Conservation (phyloP, 805 yeast species). For the Candida schatavii region DNA sequence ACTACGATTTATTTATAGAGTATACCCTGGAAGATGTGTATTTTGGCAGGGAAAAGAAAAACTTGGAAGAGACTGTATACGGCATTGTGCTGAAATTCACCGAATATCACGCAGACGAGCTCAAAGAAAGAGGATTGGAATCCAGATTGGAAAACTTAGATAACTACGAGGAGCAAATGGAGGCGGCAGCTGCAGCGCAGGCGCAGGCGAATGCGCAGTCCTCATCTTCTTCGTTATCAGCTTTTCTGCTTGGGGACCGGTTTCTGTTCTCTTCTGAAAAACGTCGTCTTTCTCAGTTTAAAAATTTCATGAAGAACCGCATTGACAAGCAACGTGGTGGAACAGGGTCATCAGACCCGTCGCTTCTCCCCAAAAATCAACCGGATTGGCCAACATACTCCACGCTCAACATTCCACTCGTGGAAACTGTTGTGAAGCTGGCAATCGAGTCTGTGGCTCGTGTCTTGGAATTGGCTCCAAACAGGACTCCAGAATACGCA, state of each 20-base stretch:
- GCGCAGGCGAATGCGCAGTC: slow-evolving; percentile 5
- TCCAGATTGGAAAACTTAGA: slow-evolving; percentile 33
- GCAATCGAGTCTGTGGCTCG: slow-evolving; percentile 78
- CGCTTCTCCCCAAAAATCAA: slow-evolving; percentile 9
- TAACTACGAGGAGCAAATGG: slow-evolving; percentile 19
- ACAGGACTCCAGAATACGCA: slow-evolving; percentile 58
- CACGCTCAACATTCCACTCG: slow-evolving; percentile 40
- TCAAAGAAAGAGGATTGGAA: slow-evolving; percentile 33
- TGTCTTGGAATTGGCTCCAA: slow-evolving; percentile 68
- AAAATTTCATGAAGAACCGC: slow-evolving; percentile 53
- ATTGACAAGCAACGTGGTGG: slow-evolving; percentile 36
- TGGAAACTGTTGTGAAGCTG: slow-evolving; percentile 64
- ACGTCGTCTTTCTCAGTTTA: slow-evolving; percentile 51
- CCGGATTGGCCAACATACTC: slow-evolving; percentile 16
- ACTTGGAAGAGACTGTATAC: slow-evolving; percentile 54
- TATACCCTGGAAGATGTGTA: slow-evolving; percentile 66
- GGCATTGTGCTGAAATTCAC: slow-evolving; percentile 46
- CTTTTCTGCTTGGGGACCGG: slow-evolving; percentile 19
- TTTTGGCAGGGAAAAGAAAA: slow-evolving; percentile 68
- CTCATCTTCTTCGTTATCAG: not conserved
- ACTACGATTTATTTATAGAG: slow-evolving; percentile 69
- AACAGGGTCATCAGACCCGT: slow-evolving; percentile 19
- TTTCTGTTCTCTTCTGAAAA: slow-evolving; percentile 36
- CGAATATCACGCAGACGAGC: slow-evolving; percentile 29
- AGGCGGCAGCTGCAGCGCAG: slow-evolving; percentile 3